Evolutionary conservation across 2,329 filamentous ascomycete genomes (phyloP).

Genomic region (Aspergillus sp.): DNA sequence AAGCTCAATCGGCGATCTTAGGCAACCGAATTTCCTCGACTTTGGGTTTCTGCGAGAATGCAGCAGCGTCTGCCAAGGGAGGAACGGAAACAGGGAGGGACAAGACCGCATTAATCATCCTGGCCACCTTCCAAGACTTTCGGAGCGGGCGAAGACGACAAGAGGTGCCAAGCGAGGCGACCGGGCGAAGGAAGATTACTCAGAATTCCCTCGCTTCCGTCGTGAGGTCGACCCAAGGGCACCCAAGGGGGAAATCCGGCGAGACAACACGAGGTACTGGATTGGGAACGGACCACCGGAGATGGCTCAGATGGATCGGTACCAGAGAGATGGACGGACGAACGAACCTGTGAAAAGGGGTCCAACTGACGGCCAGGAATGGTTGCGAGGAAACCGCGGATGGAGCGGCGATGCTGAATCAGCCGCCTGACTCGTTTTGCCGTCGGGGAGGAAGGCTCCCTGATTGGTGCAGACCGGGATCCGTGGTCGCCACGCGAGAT

Average conservation of each 20-base stretch:
- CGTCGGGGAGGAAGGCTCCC: too few relatives aligned
- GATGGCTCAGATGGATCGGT: neutral
- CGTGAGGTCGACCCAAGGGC: neutral
- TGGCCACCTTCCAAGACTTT: neutral
- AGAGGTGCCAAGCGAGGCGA: neutral
- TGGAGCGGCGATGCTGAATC: too few relatives aligned
- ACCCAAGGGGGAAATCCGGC: neutral
- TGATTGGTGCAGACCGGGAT: too few relatives aligned
- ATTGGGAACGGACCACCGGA: neutral
- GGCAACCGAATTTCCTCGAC: neutral
- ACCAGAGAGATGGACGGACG: too few relatives aligned
- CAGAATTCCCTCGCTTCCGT: neutral
- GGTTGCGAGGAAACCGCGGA: too few relatives aligned
- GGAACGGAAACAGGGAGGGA: neutral
- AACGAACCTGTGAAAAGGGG: too few relatives aligned
- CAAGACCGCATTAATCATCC: neutral
- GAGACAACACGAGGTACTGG: neutral
- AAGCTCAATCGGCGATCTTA: neutral
- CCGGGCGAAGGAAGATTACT: neutral
- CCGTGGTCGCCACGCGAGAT: too few relatives aligned
- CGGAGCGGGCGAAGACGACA: neutral
- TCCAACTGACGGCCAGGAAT: too few relatives aligned
- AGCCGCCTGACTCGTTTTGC: too few relatives aligned
- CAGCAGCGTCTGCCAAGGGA: neutral
- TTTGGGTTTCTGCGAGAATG: too few relatives aligned